Base-by-base conservation (phyloP, 352 stramenopile genomes). In the Globisporangium echinulatum region DNA sequence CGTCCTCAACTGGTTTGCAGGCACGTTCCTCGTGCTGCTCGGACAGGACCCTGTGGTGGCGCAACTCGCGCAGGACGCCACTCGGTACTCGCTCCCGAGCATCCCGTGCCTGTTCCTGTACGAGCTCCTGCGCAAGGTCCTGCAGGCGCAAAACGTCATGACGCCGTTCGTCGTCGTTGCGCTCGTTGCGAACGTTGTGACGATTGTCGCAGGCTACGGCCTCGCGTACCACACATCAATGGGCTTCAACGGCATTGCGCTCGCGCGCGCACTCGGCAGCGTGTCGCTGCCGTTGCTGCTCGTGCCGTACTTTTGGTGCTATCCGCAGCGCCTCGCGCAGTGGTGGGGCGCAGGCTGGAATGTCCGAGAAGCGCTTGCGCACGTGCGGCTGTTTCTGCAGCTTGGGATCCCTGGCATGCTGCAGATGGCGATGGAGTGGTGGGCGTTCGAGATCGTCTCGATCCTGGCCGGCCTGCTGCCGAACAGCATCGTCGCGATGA, bases 91-190 rank as follows among this genome's bases (percentile, higher is more conserved):
- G 48, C 46, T 96, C 1, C 70, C 66, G 3, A 78, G 83, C 13
- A 49, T 83, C 54, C 83, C 85, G 7, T 91, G 88, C 54, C 52
- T 91, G 4, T 96, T 91, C 53, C 60, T 79, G 4, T 96, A 92
- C 64, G 83, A 96, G 63, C 59, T 94, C 14, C 57, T 94, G 11
- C 75, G 85, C 54, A 94, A 95, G 52, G 69, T 89, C 11, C 67
- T 88, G 10, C 85, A 95, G 50, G 77, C 87, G 0, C 77, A 92
- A 56, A 90, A 91, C 59, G 82, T 93, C 44, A 74, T 89, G 53
- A 59, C 72, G n/a, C 85, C 85, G 15, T 72, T 94, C 58, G 72
- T 94, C 40, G 61, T 77, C n/a, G 79, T 90, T 13, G 76, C 79
- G 1, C 59, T 84, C 3, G 52, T 82, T 14, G 70, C 72, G 51